Evolutionary conservation across 2,329 filamentous ascomycete genomes (phyloP).

Genomic region (Teratosphaeria nubilosa): DNA sequence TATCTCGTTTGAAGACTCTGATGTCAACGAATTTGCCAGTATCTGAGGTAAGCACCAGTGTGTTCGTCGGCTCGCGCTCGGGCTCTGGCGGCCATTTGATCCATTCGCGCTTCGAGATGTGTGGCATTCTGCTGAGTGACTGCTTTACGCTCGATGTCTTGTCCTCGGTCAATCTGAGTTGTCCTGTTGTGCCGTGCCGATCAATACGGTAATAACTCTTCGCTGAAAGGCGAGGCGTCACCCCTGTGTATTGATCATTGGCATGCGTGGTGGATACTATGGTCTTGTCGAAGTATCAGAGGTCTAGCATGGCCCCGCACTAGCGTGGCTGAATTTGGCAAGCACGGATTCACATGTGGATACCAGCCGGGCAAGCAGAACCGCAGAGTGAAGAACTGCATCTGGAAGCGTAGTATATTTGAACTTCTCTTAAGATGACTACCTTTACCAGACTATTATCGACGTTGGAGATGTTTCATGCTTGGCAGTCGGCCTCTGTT

Average conservation of each 20-base stretch:
- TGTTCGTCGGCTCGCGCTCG: constrained; percentile 51
- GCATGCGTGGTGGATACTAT: not conserved
- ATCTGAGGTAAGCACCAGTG: constrained; percentile 54
- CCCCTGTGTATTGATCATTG: not conserved
- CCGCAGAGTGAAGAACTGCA: too few relatives aligned
- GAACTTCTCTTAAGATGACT: too few relatives aligned
- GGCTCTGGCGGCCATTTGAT: constrained; percentile 49
- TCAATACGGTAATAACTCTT: not conserved
- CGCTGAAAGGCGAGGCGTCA: not conserved
- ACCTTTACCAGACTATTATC: too few relatives aligned
- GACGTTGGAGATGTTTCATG: too few relatives aligned
- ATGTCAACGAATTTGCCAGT: constrained; percentile 51
- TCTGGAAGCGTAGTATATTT: too few relatives aligned
- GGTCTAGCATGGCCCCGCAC: not conserved
- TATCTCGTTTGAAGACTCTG: constrained; percentile 35
- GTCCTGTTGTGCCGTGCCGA: not conserved
- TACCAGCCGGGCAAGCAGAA: not conserved
- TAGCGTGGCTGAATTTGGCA: not conserved
- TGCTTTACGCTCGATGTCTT: not conserved
- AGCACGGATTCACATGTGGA: not conserved
- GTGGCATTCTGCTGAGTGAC: constrained; percentile 14
- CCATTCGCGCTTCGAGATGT: constrained; percentile 48
- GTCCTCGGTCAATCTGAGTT: not conserved
- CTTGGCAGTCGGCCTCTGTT: too few relatives aligned
- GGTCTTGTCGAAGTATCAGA: not conserved